A percentile compares a stretch with the other conserved stretches of the same genome.
Conservation (phyloP, 2,329 filamentous ascomycete species). For the Botrytis hyacinthi region DNA sequence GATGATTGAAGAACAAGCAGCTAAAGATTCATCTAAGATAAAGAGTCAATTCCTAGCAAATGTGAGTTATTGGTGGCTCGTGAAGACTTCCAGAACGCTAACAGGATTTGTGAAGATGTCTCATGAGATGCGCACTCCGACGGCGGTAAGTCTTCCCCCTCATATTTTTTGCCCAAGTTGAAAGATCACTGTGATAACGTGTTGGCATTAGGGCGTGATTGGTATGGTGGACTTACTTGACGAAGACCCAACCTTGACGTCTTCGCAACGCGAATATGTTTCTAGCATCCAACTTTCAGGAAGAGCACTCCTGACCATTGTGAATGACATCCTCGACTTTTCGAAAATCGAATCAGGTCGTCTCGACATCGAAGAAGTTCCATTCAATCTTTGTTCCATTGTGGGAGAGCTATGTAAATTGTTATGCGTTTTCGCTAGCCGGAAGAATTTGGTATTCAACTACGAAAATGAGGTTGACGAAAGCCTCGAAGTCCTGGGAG, state of each 20-base stretch:
- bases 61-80: conserved; percentile 18
- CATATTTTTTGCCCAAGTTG: not conserved
- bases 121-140: conserved; percentile 34
- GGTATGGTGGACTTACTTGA: conserved; percentile 33
- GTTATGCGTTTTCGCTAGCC: conserved; percentile 68
- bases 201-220: conserved; percentile 28
- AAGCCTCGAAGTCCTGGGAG: conserved; percentile 58
- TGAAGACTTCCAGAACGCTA: not conserved
- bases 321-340: conserved; percentile 70
- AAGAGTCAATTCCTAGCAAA: conserved; percentile 35
- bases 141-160: conserved; percentile 26
- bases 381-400: conserved; percentile 51
- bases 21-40: conserved; percentile 31
- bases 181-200: conserved; percentile 7
- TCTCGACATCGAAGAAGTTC: conserved; percentile 67
- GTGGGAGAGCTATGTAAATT: conserved; percentile 54
- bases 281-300: conserved; percentile 31
- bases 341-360: conserved; percentile 75
- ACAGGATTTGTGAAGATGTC: conserved; percentile 28
- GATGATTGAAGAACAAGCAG: conserved; percentile 31
- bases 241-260: conserved; percentile 29
- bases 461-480: conserved; percentile 70
- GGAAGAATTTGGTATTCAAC: conserved; percentile 42
- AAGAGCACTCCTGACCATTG: conserved; percentile 47
- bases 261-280: conserved; percentile 31